Percentiles rank a stretch among this genome's conserved stretches.
phyloP scores from a whole-genome alignment of 2,329 filamentous ascomycete genomes.

The Fusarium dimerum region DNA sequence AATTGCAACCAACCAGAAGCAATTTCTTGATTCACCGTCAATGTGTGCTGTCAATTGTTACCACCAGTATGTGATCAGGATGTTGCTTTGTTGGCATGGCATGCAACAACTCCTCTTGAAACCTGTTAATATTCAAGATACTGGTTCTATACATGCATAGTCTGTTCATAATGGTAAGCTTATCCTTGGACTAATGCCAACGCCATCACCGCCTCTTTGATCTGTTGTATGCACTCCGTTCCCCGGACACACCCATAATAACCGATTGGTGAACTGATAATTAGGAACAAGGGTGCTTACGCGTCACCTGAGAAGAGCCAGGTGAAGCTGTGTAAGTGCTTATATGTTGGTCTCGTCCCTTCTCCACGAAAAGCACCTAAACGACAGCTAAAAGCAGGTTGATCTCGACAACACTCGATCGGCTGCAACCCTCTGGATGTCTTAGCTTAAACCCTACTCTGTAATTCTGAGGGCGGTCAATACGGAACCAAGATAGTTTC shows the following conservation, averaged over 20 bases:
- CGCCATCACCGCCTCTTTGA: background rate
- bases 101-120: background rate
- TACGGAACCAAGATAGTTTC: background rate
- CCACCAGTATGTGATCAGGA: background rate
- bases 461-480: background rate
- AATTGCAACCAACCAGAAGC: slow-evolving; percentile 5
- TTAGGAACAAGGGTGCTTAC: too few species aligned
- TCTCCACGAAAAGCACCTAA: background rate
- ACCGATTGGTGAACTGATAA: too few species aligned
- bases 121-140: background rate
- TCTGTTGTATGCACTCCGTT: background rate
- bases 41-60: background rate
- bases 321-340: too few species aligned
- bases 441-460: background rate
- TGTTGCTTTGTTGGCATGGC: background rate
- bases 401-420: background rate
- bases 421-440: background rate
- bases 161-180: background rate
- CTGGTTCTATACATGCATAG: background rate
- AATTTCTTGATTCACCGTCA: background rate
- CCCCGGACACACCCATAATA: too few species aligned
- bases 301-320: too few species aligned
- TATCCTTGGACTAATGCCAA: background rate
- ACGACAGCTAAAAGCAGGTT: background rate
- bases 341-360: too few species aligned